Conservation (phyloP, 1,284 basidiomycete species). For the Paramarasmius palmivorus region DNA sequence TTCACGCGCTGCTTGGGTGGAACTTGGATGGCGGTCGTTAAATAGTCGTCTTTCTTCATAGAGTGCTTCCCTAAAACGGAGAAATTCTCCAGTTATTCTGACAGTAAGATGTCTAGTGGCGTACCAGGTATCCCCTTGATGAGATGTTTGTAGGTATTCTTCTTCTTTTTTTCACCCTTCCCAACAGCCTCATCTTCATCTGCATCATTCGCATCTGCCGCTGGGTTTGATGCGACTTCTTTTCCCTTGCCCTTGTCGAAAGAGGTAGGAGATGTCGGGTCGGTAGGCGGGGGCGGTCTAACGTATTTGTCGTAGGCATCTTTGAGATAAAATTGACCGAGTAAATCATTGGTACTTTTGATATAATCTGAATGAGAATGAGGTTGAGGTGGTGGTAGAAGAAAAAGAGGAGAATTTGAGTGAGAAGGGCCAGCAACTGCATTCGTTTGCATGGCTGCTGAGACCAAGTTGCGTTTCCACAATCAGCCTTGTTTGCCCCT, state of each 20-base stretch:
- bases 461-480: constrained; percentile 4
- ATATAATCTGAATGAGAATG: constrained; percentile 36
- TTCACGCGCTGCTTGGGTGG: constrained; percentile 71
- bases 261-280: constrained; percentile 17
- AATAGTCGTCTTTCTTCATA: constrained; percentile 78
- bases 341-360: constrained; percentile 72
- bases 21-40: constrained; percentile 61
- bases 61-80: constrained; percentile 66
- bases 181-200: constrained; percentile 58
- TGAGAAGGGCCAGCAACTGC: constrained; percentile 43
- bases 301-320: constrained; percentile 78
- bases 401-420: constrained; percentile 19
- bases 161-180: constrained; percentile 77
- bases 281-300: constrained; percentile 39
- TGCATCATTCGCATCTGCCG: constrained; percentile 39
- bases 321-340: constrained; percentile 65
- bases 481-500: constrained; percentile 5
- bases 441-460: constrained; percentile 25
- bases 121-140: constrained; percentile 75
- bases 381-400: constrained; percentile 22
- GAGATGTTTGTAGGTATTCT: constrained; percentile 75
- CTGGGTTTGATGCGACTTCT: constrained; percentile 51
- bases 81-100: constrained; percentile 12
- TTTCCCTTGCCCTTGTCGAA: constrained; percentile 67
- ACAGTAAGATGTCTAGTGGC: constrained; percentile 25